These are phyloP conservation scores for Plectosphaerella sp. DNA, from an alignment of 2,329 filamentous ascomycete genomes.

Conservation along the genomic window DNA sequence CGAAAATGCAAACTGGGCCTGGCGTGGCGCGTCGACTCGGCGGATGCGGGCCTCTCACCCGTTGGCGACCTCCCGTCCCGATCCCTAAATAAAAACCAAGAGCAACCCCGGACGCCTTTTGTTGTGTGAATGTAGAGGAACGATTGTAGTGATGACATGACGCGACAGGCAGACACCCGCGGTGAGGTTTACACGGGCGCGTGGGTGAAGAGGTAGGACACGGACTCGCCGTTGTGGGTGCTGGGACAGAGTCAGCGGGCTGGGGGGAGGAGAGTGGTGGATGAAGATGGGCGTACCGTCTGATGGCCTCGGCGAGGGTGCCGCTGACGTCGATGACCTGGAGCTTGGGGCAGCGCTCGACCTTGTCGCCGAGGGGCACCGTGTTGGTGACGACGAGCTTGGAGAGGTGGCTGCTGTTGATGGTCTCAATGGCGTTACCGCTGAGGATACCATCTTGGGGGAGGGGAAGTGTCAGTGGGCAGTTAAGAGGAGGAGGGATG, in stretches of 20 bases:
- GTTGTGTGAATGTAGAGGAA: neutral
- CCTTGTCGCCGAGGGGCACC: slow-evolving; percentile 60
- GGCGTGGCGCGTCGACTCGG: too few species aligned
- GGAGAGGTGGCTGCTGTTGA: slow-evolving; percentile 73
- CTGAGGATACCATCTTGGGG: slow-evolving; percentile 76
- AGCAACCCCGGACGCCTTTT: neutral
- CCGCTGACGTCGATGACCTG: slow-evolving; percentile 90
- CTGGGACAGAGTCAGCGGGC: slow-evolving; percentile 47
- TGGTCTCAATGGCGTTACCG: slow-evolving; percentile 79
- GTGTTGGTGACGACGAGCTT: slow-evolving; percentile 87
- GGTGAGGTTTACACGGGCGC: slow-evolving; percentile 27
- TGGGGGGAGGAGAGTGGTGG: neutral
- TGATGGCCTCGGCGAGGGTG: slow-evolving; percentile 61
- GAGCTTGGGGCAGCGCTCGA: slow-evolving; percentile 71
- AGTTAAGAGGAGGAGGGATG: neutral
- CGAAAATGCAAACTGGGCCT: too few species aligned
- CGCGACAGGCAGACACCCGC: neutral
- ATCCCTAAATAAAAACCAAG: neutral
- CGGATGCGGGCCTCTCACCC: neutral
- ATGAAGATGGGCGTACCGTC: slow-evolving; percentile 18
- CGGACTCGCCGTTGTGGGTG: slow-evolving; percentile 61
- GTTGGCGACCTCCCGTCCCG: neutral
- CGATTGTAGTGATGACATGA: too few species aligned
- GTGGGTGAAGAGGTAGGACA: slow-evolving; percentile 52
- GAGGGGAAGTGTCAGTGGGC: neutral